Percentiles rank a stretch among this genome's conserved stretches.
These are phyloP conservation scores for Aethionema arabicum DNA, from an alignment of 345 rosid genomes.

Conservation along the genomic window DNA sequence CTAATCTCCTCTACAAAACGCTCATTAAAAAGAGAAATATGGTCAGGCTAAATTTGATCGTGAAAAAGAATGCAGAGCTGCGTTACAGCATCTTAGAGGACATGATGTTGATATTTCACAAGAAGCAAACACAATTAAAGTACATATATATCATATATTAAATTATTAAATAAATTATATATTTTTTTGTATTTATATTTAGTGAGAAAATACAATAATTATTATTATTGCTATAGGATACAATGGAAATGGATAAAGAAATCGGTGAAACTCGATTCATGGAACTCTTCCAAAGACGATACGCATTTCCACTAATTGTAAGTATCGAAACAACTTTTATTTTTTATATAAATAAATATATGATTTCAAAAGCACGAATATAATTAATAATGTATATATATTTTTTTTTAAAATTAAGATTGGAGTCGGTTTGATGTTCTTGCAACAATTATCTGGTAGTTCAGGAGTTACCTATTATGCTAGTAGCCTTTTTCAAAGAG, in stretches of 20 bases:
- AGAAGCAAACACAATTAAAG: slow-evolving; percentile 32
- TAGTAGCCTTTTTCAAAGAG: slow-evolving; percentile 30
- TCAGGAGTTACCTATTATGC: slow-evolving; percentile 36
- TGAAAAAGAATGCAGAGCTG: slow-evolving; percentile 30
- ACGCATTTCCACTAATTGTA: slow-evolving; percentile 28
- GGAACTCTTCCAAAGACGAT: slow-evolving; percentile 30
- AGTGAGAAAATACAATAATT: too few species aligned
- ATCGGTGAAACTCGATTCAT: slow-evolving; percentile 10
- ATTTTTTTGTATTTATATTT: too few species aligned
- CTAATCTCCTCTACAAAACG: too few species aligned
- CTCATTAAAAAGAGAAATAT: too few species aligned
- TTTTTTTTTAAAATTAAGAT: slow-evolving; percentile 17
- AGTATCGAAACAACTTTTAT: too few species aligned
- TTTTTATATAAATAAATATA: too few species aligned
- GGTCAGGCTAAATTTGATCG: slow-evolving; percentile 23
- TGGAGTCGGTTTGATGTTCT: slow-evolving; percentile 38
- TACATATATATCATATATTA: neutral
- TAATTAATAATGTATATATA: too few species aligned
- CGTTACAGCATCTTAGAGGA: slow-evolving; percentile 35
- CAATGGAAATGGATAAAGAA: slow-evolving; percentile 7
- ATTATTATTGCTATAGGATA: slow-evolving; percentile 22
- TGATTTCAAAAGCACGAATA: too few species aligned
- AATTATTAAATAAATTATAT: too few species aligned
- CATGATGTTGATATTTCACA: slow-evolving; percentile 36
- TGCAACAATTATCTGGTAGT: slow-evolving; percentile 30